Evolutionary conservation across 2,329 filamentous ascomycete species (phyloP), one percentile per base, ranked within the genome.

Genomic region (Ascochyta koolunga): DNA sequence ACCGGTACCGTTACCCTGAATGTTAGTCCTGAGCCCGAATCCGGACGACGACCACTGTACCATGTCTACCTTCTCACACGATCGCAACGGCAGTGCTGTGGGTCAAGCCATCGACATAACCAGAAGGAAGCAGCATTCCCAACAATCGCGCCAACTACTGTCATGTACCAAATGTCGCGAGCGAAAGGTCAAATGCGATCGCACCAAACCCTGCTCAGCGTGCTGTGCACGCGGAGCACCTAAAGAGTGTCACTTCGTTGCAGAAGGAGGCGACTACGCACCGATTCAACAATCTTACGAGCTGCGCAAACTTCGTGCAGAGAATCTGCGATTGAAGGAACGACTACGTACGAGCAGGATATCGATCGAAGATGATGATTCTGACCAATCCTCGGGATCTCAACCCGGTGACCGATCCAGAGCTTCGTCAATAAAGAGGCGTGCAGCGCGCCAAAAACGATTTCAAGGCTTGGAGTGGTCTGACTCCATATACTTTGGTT

Each of bases 181-280:
- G 54, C 70, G 79, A 27, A 81, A 81, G 55, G 78, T 81, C 50
- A 80, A 80, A 77, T 81, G 79, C 58, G 78, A 80, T 69, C 76
- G 78, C 46, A 80, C 76, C 35, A 79, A 79, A 59, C 79, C 79
- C 39, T 81, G 78, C 64, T 78, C 76, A 19, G 78, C 79, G 36
- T 81, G 78, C 58, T 80, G 78, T 61, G 78, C 78, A 40, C 73
- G 79, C 50, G 79, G 79, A 11, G 71, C 74, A 37, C 78, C 79
- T 3, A 78, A 77, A 54, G 76, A 80, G 47, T 81, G 79, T 56
- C 73, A 79, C 39, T 81, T 80, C 54, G 66, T 78, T 8, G 75
- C 75, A 6, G 78, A 80, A 55, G 77, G 77, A 22, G 75, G 75
- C 32, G 76, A 80, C 44, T 80, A 78, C 62, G 73, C 71, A 44